Conservation (phyloP, 2,329 filamentous ascomycete genomes). For the Aphanocladium album region DNA sequence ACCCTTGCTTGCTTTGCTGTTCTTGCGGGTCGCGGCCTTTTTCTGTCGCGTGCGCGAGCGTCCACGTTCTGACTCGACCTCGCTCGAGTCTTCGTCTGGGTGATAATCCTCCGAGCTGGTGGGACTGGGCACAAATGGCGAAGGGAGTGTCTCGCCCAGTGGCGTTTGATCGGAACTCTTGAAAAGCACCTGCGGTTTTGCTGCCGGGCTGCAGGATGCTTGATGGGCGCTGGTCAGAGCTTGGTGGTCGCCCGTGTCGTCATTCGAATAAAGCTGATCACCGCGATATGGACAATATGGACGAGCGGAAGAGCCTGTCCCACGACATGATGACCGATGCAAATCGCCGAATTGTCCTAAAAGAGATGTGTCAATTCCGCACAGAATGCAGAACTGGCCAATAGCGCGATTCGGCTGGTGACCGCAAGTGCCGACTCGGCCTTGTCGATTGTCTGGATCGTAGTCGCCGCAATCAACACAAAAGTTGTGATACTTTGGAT, state of each 20-base stretch:
- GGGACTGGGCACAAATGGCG: not conserved
- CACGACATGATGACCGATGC: not conserved
- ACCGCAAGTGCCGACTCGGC: not conserved
- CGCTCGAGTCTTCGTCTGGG: not conserved
- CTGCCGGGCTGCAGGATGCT: not conserved
- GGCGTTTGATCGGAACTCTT: not conserved
- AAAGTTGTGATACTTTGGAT: conserved; percentile 12
- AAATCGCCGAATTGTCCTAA: not conserved
- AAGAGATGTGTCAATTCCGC: not conserved
- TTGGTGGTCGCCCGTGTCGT: not conserved
- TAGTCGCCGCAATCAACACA: conserved; percentile 14
- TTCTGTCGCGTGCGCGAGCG: not conserved
- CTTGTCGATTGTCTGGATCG: not conserved
- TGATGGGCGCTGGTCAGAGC: not conserved
- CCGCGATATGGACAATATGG: not conserved
- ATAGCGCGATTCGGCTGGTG: not conserved
- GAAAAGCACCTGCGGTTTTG: not conserved
- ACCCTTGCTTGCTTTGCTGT: not conserved
- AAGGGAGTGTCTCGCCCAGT: not conserved
- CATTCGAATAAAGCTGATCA: not conserved
- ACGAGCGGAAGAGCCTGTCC: not conserved
- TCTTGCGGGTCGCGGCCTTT: not conserved
- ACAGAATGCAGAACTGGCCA: not conserved
- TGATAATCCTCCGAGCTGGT: not conserved
- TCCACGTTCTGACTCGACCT: not conserved